phyloP scores from a whole-genome alignment of 2,329 filamentous ascomycete genomes.

The Xylariomycetidae sp. region DNA sequence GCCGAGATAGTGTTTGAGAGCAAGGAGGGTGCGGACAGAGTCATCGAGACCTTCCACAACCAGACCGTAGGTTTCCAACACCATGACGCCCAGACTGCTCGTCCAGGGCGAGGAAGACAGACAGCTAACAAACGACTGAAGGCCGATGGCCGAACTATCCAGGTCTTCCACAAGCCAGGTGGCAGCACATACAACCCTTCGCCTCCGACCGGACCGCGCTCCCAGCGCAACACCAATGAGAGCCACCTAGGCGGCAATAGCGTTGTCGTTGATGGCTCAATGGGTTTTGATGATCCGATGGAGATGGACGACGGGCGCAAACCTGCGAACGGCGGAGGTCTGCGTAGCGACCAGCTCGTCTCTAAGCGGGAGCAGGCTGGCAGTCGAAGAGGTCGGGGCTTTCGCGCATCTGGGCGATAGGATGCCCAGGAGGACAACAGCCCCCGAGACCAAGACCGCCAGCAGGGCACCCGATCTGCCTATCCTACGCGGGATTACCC shows the following conservation, averaged over 20 bases:
- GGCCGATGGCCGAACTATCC: constrained; percentile 69
- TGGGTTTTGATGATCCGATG: constrained; percentile 48
- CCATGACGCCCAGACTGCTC: neutral
- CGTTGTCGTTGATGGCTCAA: constrained; percentile 45
- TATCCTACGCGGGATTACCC: neutral
- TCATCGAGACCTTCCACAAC: constrained; percentile 71
- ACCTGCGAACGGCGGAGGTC: constrained; percentile 25
- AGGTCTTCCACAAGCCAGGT: constrained; percentile 64
- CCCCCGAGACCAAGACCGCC: too few species aligned
- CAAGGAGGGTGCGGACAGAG: constrained; percentile 65
- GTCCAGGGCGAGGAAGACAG: too few species aligned
- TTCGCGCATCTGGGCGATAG: constrained; percentile 18
- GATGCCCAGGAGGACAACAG: constrained; percentile 1
- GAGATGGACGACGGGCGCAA: constrained; percentile 26
- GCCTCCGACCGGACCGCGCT: constrained; percentile 26
- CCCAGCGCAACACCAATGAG: constrained; percentile 24
- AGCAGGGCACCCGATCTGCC: too few species aligned
- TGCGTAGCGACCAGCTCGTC: constrained; percentile 49
- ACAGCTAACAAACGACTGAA: constrained; percentile 21
- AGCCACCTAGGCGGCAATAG: constrained; percentile 27
- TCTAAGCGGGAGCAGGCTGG: constrained; percentile 13
- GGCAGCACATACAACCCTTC: constrained; percentile 24
- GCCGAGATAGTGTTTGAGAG: constrained; percentile 72
- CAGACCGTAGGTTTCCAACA: constrained; percentile 54
- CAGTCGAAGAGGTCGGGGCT: constrained; percentile 18